Evolutionary conservation across 148 eudicot genomes (phyloP).

Genomic region (Rhododendron kiyosumense): DNA sequence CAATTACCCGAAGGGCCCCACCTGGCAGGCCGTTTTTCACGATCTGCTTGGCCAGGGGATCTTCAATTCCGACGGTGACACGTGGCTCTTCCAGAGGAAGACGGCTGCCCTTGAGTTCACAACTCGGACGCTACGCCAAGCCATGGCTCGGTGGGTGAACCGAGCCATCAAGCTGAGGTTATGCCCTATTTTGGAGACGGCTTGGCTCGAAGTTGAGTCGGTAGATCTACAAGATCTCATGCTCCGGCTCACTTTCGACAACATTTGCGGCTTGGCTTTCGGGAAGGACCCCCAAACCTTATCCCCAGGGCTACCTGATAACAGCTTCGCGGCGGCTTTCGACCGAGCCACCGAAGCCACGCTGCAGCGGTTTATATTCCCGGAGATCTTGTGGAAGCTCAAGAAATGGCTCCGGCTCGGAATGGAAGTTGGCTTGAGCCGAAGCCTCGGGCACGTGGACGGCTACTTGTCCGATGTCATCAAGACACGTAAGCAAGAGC

Average conservation of each 20-base stretch:
- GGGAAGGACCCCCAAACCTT: slow-evolving; percentile 78
- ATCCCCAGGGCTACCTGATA: slow-evolving; percentile 60
- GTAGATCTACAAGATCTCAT: slow-evolving; percentile 80
- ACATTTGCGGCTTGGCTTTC: slow-evolving; percentile 84
- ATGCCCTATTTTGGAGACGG: slow-evolving; percentile 50
- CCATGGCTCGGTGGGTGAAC: slow-evolving; percentile 93
- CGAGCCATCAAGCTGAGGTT: slow-evolving; percentile 62
- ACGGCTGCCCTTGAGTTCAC: slow-evolving; percentile 96
- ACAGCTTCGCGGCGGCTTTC: slow-evolving; percentile 63
- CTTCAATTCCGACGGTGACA: slow-evolving; percentile 90
- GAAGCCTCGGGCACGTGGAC: slow-evolving; percentile 67
- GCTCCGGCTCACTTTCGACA: slow-evolving; percentile 83
- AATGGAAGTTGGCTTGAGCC: slow-evolving; percentile 70
- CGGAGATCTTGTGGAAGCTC: slow-evolving; percentile 69
- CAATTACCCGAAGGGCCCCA: slow-evolving; percentile 89
- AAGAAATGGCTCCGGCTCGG: slow-evolving; percentile 90
- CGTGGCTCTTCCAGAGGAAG: slow-evolving; percentile 87
- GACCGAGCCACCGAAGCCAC: slow-evolving; percentile 87
- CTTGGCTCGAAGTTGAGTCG: slow-evolving; percentile 40
- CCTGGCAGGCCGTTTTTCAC: slow-evolving; percentile 94
- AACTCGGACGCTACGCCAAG: slow-evolving; percentile 80
- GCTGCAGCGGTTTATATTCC: slow-evolving; percentile 72
- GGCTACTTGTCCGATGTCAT: slow-evolving; percentile 64
- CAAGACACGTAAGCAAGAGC: slow-evolving; percentile 61
- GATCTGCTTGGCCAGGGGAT: slow-evolving; percentile 81